Evolutionary conservation across 257 asterid genomes (phyloP).

Genomic region (Sherardia arvensis): DNA sequence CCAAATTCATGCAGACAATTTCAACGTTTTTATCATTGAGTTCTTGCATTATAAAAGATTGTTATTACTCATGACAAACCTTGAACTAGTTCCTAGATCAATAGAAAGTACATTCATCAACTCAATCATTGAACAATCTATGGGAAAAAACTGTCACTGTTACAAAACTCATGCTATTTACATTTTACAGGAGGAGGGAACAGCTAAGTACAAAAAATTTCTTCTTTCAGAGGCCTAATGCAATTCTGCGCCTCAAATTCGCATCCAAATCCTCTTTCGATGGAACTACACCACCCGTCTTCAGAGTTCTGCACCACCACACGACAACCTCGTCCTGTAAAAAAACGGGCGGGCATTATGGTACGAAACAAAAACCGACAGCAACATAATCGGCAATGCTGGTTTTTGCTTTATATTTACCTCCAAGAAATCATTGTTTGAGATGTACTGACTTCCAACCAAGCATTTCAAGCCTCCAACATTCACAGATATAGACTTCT

Average conservation of each 20-base stretch:
- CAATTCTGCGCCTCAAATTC: constrained; percentile 28
- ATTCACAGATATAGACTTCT: constrained; percentile 39
- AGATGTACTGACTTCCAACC: constrained; percentile 55
- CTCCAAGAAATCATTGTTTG: constrained; percentile 77
- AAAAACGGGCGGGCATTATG: background rate
- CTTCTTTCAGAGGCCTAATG: constrained; percentile 36
- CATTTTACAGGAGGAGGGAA: background rate
- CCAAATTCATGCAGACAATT: too few relatives aligned
- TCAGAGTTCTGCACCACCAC: constrained; percentile 62
- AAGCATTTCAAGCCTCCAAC: constrained; percentile 58
- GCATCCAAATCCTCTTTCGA: constrained; percentile 45
- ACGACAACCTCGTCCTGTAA: constrained; percentile 66
- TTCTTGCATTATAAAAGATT: background rate
- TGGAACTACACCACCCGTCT: constrained; percentile 53
- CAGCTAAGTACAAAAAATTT: background rate
- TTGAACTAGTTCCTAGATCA: too few relatives aligned
- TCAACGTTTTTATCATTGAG: background rate
- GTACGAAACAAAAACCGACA: background rate
- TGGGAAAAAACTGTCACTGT: background rate
- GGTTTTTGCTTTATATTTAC: too few relatives aligned
- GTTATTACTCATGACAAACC: background rate
- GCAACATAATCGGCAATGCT: too few relatives aligned
- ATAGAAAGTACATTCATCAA: background rate
- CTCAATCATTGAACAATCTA: background rate
- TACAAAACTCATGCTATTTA: background rate